Evolutionary conservation across 176 grass and related monocot species (phyloP), one percentile per base, ranked within the genome.

Genomic region (Microstegium vimineum): DNA sequence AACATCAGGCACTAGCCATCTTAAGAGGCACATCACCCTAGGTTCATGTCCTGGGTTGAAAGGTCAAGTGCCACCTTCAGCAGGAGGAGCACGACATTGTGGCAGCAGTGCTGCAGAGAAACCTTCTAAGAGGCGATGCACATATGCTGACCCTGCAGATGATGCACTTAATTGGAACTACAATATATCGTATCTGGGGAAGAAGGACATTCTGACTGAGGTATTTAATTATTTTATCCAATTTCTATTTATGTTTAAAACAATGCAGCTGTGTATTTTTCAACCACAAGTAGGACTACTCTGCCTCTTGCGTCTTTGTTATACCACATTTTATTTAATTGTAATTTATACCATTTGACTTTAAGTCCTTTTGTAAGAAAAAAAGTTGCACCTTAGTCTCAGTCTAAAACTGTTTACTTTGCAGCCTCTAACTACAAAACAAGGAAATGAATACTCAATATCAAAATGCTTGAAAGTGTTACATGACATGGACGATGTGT

Each of bases 1-100:
- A 77, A 84, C 87, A 75, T 85, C 91, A 77, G 91, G 91, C 16
- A 93, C 88, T 66, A 93, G 88, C 67, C 91, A 93, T 86, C 88
- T 93, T 62, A 93, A 90, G 68, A 86, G 91, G 62, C 91, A 93
- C 78, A 86, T 93, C 49, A 90, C 88, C 66, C 67, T 83, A 63
- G 91, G 87, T 73, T 93, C 91, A 52, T 93, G 88, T 77, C 88
- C 91, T 70, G 87, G 60, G 47, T 76, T 93, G 22, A 87, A 93
- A 84, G 31, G 79, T 60, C 81, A 83, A 81, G 77, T 59, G 61
- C 76, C 64, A 73, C 43, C 77, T 81, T 81, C 70, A 71, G 12
- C 68, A 41, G 17, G 33, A 70, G 73, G 70, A 52, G 77, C 85
- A 66, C 73, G 84, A 54, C 66, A 69, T 77, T 41, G 54, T 36